phyloP scores from a whole-genome alignment of 192 early-diverging fungal genomes.

The Umbelopsis isabellina region DNA sequence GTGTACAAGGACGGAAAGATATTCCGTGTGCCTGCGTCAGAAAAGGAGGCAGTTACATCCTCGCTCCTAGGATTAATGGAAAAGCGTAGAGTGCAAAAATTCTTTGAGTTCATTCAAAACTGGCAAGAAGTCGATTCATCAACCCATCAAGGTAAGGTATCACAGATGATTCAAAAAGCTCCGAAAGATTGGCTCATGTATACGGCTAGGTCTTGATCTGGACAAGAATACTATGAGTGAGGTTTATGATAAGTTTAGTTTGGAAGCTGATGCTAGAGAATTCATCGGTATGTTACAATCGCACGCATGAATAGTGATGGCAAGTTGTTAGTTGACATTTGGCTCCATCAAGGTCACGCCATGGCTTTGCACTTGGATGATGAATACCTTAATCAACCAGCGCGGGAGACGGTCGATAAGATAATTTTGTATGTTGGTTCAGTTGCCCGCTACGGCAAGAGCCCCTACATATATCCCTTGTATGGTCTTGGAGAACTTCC shows the following conservation, averaged over 20 bases:
- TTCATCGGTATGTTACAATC: slow-evolving; percentile 61
- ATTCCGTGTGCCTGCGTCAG: slow-evolving; percentile 91
- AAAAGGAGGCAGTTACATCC: slow-evolving; percentile 81
- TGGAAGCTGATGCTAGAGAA: slow-evolving; percentile 94
- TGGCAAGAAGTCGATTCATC: slow-evolving; percentile 82
- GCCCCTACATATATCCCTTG: slow-evolving; percentile 98
- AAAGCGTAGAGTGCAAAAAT: slow-evolving; percentile 89
- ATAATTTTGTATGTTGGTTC: slow-evolving; percentile 94
- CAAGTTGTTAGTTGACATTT: no score
- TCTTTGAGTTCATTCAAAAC: slow-evolving; percentile 92
- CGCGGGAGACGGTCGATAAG: slow-evolving; percentile 84
- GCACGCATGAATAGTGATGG: no score
- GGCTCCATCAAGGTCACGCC: slow-evolving; percentile 70
- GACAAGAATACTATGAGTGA: slow-evolving; percentile 78
- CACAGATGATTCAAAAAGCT: no score
- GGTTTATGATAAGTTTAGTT: slow-evolving; percentile 88
- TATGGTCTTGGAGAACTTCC: slow-evolving; percentile 98
- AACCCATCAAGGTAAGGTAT: slow-evolving; percentile 66
- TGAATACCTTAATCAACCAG: slow-evolving; percentile 67
- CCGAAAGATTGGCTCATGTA: no score
- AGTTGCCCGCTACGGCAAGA: slow-evolving; percentile 90
- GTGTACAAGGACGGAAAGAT: slow-evolving; percentile 91
- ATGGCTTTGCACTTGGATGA: slow-evolving; percentile 97
- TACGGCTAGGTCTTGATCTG: slow-evolving; percentile 60
- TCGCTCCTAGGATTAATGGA: slow-evolving; percentile 95